Evolutionary conservation across 1,284 basidiomycete species (phyloP).

Genomic region (Xerocomus minutiporus): DNA sequence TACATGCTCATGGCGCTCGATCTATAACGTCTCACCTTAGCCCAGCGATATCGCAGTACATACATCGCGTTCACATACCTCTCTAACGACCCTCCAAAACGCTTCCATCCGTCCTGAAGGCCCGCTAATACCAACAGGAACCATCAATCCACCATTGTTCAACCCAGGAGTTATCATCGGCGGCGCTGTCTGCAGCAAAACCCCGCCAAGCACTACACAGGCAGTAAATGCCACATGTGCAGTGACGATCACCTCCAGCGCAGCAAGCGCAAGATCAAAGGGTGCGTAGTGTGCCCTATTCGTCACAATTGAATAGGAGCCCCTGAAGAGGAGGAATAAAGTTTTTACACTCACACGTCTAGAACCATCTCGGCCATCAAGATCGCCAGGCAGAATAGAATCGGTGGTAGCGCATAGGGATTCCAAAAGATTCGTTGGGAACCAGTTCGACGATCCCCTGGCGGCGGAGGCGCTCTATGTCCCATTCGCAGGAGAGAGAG

Average conservation of each 20-base stretch:
- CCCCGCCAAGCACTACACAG: slow-evolving; percentile 72
- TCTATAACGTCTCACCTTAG: slow-evolving; percentile 36
- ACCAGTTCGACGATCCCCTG: slow-evolving; percentile 9
- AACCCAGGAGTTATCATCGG: slow-evolving; percentile 28
- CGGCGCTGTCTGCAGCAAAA: slow-evolving; percentile 85
- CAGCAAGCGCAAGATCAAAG: slow-evolving; percentile 73
- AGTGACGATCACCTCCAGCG: slow-evolving; percentile 69
- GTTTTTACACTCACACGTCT: slow-evolving; percentile 27
- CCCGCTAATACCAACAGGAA: slow-evolving; percentile 4
- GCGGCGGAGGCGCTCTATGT: slow-evolving; percentile 2
- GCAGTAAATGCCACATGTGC: slow-evolving; percentile 79
- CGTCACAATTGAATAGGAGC: neutral
- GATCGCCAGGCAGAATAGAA: slow-evolving; percentile 32
- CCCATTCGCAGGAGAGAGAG: slow-evolving; percentile 17
- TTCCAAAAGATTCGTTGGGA: slow-evolving; percentile 25
- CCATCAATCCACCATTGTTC: slow-evolving; percentile 12
- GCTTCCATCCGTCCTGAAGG: slow-evolving; percentile 52
- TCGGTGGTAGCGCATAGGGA: slow-evolving; percentile 32
- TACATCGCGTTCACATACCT: slow-evolving; percentile 44
- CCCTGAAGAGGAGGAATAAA: slow-evolving; percentile 2
- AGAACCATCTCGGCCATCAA: slow-evolving; percentile 29
- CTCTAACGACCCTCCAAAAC: slow-evolving; percentile 74
- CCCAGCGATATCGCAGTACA: too few species aligned
- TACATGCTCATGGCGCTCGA: slow-evolving; percentile 76
- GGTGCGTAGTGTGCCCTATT: slow-evolving; percentile 54